A percentile compares a stretch with the other conserved stretches of the same genome.
Evolutionary conservation across 2,329 filamentous ascomycete genomes (phyloP).

Genomic region (Botrytis deweyae): DNA sequence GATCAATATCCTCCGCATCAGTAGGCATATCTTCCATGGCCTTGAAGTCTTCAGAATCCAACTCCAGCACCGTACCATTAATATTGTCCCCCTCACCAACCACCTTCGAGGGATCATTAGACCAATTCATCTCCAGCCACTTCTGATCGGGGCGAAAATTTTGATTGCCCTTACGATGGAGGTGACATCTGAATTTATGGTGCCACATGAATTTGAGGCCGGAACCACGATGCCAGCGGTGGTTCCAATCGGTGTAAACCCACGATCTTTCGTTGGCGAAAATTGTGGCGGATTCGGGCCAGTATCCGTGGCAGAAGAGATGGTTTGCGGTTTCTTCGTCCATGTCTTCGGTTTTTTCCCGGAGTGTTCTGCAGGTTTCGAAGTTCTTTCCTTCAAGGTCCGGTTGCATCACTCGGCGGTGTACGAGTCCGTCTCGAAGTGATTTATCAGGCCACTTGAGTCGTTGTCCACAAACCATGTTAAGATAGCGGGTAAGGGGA

Average conservation of each 20-base stretch:
- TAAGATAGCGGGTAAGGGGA: slow-evolving; percentile 12
- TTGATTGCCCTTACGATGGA: neutral
- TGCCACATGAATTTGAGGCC: neutral
- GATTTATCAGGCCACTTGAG: neutral
- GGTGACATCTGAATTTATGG: neutral
- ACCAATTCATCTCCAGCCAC: neutral
- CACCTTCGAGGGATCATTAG: neutral
- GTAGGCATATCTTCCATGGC: neutral
- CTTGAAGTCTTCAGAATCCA: neutral
- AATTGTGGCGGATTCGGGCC: neutral
- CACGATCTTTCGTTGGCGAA: neutral
- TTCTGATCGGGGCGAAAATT: neutral
- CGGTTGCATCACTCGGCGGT: neutral
- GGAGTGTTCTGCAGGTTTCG: neutral
- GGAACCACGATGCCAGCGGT: neutral
- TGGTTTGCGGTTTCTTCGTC: neutral
- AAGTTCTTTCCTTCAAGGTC: neutral
- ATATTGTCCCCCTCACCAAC: neutral
- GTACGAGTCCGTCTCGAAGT: neutral
- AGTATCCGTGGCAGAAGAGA: neutral
- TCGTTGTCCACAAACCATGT: slow-evolving; percentile 2
- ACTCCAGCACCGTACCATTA: neutral
- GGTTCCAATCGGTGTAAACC: neutral
- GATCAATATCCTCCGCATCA: neutral
- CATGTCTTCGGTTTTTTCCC: neutral